Evolutionary conservation across 2,329 filamentous ascomycete genomes (phyloP).

Genomic region (Coniochaeta prunicola): DNA sequence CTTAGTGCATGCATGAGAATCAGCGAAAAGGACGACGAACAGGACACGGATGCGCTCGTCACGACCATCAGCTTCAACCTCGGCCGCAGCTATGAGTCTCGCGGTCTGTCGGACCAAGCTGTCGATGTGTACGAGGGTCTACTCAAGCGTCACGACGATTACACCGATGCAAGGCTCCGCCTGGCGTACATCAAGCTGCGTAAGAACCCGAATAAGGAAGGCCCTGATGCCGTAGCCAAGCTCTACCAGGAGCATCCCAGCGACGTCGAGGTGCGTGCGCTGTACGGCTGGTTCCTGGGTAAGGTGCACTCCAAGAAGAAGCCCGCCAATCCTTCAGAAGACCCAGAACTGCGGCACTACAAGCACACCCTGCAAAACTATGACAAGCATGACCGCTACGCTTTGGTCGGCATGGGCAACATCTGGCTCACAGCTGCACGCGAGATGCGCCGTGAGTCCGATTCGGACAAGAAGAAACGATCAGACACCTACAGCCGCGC

Average conservation of each 20-base stretch:
- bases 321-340: conserved; percentile 73
- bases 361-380: conserved; percentile 92
- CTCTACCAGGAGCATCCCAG: conserved; percentile 77
- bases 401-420: conserved; percentile 94
- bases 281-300: conserved; percentile 94
- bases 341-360: conserved; percentile 87
- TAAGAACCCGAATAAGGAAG: conserved; percentile 74
- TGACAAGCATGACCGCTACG: conserved; percentile 98
- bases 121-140: conserved; percentile 83
- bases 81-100: conserved; percentile 84
- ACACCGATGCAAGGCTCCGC: conserved; percentile 83
- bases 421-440: conserved; percentile 78
- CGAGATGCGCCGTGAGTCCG: conserved; percentile 88
- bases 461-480: conserved; percentile 85
- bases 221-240: conserved; percentile 76
- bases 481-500: conserved; percentile 82
- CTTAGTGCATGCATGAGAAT: conserved; percentile 80
- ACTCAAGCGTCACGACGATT: conserved; percentile 77
- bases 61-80: conserved; percentile 97
- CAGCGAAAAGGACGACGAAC: conserved; percentile 62
- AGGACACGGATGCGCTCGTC: conserved; percentile 84
- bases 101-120: conserved; percentile 73
- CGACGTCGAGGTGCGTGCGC: conserved; percentile 83
- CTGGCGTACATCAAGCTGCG: conserved; percentile 85
- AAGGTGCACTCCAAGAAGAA: conserved; percentile 74